Evolutionary conservation across 805 yeast species (phyloP).

Genomic region (Ogataea haglerorum): DNA sequence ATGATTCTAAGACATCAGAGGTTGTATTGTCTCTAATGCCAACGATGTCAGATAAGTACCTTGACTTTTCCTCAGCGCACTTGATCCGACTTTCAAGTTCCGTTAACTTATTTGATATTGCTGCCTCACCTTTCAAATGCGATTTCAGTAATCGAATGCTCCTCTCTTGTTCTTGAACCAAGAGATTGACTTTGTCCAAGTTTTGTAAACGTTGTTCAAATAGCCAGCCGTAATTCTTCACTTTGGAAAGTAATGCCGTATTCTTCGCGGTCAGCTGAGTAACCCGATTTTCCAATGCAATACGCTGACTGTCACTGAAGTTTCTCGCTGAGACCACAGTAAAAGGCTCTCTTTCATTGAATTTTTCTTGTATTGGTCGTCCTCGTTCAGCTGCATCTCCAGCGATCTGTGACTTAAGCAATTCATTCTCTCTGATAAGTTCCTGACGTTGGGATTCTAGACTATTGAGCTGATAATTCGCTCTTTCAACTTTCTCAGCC

Average conservation of each 20-base stretch:
- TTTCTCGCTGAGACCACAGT: background rate
- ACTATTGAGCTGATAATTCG: slow-evolving; percentile 48
- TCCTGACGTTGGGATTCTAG: slow-evolving; percentile 40
- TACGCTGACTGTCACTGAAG: background rate
- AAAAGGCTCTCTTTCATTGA: background rate
- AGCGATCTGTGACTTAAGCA: slow-evolving; percentile 3
- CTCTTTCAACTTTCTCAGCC: slow-evolving; percentile 51
- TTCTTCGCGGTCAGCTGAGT: background rate
- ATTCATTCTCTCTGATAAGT: slow-evolving; percentile 6
- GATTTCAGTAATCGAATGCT: slow-evolving; percentile 39
- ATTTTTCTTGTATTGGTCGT: background rate
- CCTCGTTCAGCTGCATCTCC: background rate
- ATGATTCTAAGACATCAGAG: too few species aligned
- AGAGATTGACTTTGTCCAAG: slow-evolving; percentile 39
- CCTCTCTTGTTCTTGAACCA: slow-evolving; percentile 52
- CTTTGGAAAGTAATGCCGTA: background rate
- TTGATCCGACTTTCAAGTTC: too few species aligned
- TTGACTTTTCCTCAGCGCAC: too few species aligned
- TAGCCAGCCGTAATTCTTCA: background rate
- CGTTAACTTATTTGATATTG: slow-evolving; percentile 40
- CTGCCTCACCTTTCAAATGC: slow-evolving; percentile 43
- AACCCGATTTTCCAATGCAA: background rate
- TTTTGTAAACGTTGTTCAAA: background rate
- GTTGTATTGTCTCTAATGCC: too few species aligned
- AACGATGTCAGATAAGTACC: too few species aligned